A percentile compares a stretch with the other conserved stretches of the same genome.
These are phyloP conservation scores for Russula lepida DNA, from an alignment of 768 basidiomycete species.

Conservation along the genomic window DNA sequence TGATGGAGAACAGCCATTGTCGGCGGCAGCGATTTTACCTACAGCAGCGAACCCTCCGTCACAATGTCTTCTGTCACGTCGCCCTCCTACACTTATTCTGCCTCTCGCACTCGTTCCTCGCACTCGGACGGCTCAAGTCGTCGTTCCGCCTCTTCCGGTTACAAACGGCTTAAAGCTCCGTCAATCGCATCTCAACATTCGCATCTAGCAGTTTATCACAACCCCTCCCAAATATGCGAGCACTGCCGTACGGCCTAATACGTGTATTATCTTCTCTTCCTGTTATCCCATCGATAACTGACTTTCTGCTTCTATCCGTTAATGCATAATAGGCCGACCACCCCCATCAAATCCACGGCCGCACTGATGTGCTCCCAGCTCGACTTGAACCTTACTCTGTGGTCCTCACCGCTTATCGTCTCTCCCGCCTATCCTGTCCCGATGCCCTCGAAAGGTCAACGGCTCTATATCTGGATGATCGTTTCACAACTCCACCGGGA, in stretches of 20 bases:
- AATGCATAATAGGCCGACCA: conserved; percentile 5
- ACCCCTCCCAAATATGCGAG: conserved; percentile 7
- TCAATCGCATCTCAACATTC: not conserved
- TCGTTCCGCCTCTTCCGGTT: not conserved
- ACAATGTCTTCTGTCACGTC: conserved; percentile 6
- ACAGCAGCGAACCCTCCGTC: conserved; percentile 17
- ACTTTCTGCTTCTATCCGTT: not conserved
- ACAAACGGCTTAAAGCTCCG: not conserved
- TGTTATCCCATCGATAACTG: not conserved
- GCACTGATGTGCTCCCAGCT: conserved; percentile 21
- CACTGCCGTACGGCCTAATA: conserved; percentile 5
- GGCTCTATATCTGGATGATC: conserved; percentile 1
- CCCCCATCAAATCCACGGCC: conserved; percentile 18
- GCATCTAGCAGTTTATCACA: not conserved
- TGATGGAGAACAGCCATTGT: conserved; percentile 7
- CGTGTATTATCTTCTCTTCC: no score
- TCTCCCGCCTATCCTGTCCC: conserved; percentile 16
- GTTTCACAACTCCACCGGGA: not conserved
- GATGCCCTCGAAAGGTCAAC: conserved; percentile 9
- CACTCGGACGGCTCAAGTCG: conserved; percentile 1
- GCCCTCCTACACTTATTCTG: conserved; percentile 8
- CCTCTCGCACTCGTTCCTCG: conserved; percentile 6
- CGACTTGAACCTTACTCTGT: conserved; percentile 21
- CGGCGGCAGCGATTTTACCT: conserved; percentile 14
- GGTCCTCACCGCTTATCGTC: conserved; percentile 20